Evolutionary conservation across 2,329 filamentous ascomycete species (phyloP).

Genomic region (Hymenoscyphus infarciens): DNA sequence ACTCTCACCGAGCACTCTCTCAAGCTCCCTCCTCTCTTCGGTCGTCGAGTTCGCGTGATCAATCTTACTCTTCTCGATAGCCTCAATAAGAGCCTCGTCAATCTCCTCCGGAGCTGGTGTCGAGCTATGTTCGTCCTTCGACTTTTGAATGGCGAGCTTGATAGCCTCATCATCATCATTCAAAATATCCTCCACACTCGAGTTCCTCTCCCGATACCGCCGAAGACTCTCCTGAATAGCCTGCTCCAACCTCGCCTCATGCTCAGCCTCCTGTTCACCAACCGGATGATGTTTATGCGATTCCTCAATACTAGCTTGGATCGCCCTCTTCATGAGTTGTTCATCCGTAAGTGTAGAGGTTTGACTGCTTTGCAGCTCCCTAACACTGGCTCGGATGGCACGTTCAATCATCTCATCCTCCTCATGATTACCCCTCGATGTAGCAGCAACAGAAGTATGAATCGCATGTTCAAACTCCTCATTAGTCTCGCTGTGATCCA

Average conservation of each 20-base stretch:
- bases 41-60: conserved; percentile 25
- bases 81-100: conserved; percentile 28
- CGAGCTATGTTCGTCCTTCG: conserved; percentile 28
- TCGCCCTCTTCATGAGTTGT: conserved; percentile 45
- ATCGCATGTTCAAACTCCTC: conserved; percentile 71
- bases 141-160: conserved; percentile 41
- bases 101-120: conserved; percentile 9
- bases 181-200: conserved; percentile 22
- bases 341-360: conserved; percentile 33
- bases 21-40: conserved; percentile 12
- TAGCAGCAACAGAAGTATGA: conserved; percentile 62
- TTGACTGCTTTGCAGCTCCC: conserved; percentile 46
- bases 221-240: conserved; percentile 51
- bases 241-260: conserved; percentile 53
- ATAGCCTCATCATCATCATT: conserved; percentile 39
- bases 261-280: conserved; percentile 47
- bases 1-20: conserved; percentile 10
- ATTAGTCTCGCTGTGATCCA: conserved; percentile 38
- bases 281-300: conserved; percentile 5
- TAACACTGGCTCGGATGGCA: conserved; percentile 69
- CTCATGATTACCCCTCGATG: conserved; percentile 63
- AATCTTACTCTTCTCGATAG: conserved; percentile 31
- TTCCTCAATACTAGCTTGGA: conserved; percentile 47
- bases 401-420: conserved; percentile 71
- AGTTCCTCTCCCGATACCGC: conserved; percentile 12